These are phyloP conservation scores for Nitzschia inconspicua DNA, from an alignment of 108 stramenopile genomes.

Conservation along the genomic window DNA sequence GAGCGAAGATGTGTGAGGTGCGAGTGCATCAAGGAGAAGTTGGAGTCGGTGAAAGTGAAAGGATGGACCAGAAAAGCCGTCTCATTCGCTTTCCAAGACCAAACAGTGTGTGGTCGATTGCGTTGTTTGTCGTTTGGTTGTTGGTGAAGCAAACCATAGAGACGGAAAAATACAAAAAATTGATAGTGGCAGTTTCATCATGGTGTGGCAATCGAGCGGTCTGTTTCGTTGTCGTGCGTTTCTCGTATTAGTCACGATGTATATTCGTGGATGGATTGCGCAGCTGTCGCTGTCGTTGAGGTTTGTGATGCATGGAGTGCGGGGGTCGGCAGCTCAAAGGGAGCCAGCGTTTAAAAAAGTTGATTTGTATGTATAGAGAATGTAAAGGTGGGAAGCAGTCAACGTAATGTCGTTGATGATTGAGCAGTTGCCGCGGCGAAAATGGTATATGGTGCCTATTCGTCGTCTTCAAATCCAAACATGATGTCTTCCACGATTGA, in stretches of 20 bases:
- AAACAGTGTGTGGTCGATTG: background rate
- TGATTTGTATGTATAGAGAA: too few species aligned
- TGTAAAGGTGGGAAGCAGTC: too few species aligned
- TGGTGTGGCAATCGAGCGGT: background rate
- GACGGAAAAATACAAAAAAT: background rate
- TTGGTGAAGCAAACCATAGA: background rate
- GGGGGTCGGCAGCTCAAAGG: too few species aligned
- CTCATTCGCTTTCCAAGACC: background rate
- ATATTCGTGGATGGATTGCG: background rate
- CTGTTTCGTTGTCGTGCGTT: background rate
- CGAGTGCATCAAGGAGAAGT: too few species aligned
- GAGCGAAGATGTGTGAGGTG: too few species aligned
- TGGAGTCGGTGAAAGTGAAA: background rate
- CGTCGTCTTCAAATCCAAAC: too few species aligned
- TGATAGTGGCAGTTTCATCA: background rate
- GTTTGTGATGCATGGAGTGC: too few species aligned
- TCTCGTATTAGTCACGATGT: background rate
- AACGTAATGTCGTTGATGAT: too few species aligned
- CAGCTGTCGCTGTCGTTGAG: background rate
- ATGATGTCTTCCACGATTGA: too few species aligned
- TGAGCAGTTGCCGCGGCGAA: too few species aligned
- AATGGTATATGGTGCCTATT: too few species aligned
- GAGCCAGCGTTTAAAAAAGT: too few species aligned
- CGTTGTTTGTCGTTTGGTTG: background rate
- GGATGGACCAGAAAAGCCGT: background rate